Conservation (phyloP, 306 rosid genomes). For the Dicorynia guianensis region DNA sequence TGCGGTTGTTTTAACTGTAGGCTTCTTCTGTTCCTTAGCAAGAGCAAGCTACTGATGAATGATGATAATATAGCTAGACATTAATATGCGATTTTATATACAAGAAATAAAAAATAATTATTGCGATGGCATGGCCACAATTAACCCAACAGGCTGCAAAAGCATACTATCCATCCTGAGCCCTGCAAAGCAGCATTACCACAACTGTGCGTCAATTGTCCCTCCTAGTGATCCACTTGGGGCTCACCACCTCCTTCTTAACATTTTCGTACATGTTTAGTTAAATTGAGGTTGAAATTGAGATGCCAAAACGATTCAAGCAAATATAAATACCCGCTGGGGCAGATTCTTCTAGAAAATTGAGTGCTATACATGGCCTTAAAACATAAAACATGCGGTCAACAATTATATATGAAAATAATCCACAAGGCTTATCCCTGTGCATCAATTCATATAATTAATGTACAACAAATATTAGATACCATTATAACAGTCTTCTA, state of each 20-base stretch:
- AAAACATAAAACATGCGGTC: conserved; percentile 26
- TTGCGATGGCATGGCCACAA: too few relatives aligned
- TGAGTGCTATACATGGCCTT: conserved; percentile 91
- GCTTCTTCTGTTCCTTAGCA: conserved; percentile 86
- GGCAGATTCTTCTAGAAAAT: conserved; percentile 81
- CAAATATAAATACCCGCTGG: conserved; percentile 57
- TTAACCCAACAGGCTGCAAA: neutral
- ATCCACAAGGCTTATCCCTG: too few relatives aligned
- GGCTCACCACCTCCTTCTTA: conserved; percentile 98
- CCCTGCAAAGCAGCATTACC: conserved; percentile 82
- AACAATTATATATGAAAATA: neutral
- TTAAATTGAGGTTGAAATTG: too few relatives aligned
- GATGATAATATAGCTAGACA: conserved; percentile 18
- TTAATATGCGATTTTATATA: too few relatives aligned
- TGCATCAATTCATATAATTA: too few relatives aligned
- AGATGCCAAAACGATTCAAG: neutral
- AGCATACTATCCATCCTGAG: conserved; percentile 99
- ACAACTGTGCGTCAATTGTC: conserved; percentile 83
- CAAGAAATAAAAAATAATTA: too few relatives aligned
- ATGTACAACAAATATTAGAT: too few relatives aligned
- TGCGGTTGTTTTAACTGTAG: conserved; percentile 87
- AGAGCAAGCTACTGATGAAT: conserved; percentile 97
- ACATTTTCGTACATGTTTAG: too few relatives aligned
- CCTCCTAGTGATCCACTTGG: conserved; percentile 80
- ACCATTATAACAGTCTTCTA: too few relatives aligned